These are phyloP conservation scores for Apium graveolens DNA, from an alignment of 129 eudicot genomes.

Conservation along the genomic window DNA sequence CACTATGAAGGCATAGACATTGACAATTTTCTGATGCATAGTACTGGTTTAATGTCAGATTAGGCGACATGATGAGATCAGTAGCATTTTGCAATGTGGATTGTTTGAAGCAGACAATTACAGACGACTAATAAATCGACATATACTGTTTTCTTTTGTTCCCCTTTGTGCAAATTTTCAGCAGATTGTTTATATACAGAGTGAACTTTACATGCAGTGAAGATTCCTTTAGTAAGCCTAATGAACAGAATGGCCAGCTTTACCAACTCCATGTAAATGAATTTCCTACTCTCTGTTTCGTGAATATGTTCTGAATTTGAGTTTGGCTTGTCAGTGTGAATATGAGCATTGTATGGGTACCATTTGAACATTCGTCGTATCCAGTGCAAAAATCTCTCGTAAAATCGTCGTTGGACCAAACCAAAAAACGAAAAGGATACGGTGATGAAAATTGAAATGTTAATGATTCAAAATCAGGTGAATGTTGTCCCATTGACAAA, in stretches of 20 bases:
- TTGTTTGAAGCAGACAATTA: constrained; percentile 19
- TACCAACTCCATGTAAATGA: background rate
- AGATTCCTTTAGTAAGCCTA: background rate
- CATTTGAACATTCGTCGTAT: background rate
- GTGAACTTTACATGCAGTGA: background rate
- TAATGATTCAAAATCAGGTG: constrained; percentile 3
- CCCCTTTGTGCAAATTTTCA: background rate
- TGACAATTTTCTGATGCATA: background rate
- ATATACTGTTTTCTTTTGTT: background rate
- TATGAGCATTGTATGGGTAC: background rate
- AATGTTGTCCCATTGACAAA: background rate
- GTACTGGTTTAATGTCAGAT: background rate
- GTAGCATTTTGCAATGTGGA: constrained; percentile 22
- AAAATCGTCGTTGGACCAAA: too few species aligned
- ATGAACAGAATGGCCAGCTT: background rate
- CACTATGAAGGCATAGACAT: background rate
- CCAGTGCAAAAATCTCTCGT: background rate
- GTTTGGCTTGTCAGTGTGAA: background rate
- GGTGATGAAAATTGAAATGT: background rate
- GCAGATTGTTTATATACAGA: background rate
- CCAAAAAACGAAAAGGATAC: background rate
- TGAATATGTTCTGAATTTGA: background rate
- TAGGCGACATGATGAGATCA: constrained; percentile 22
- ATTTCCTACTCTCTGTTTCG: background rate
- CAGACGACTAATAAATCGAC: background rate